phyloP scores from a whole-genome alignment of 768 basidiomycete species.

The Leccinum aurantiacum region DNA sequence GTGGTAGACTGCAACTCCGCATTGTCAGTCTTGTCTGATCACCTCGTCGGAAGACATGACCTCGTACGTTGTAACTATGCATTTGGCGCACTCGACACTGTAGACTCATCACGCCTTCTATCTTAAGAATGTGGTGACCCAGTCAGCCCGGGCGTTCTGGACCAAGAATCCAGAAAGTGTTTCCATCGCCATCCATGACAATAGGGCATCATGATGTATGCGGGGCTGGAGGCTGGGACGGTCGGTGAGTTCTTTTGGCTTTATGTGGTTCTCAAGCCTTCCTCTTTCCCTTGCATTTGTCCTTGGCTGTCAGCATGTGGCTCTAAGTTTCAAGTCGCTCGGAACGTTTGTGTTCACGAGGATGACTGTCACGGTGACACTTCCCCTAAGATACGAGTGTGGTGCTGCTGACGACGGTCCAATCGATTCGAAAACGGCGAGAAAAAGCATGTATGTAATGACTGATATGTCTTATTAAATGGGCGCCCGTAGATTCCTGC shows the following conservation, averaged over 20 bases:
- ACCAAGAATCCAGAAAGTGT: no score
- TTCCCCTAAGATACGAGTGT: constrained; percentile 42
- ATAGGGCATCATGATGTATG: constrained; percentile 62
- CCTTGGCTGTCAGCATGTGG: constrained; percentile 47
- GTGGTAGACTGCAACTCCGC: not conserved
- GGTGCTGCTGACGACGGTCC: constrained; percentile 7
- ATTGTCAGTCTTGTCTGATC: constrained; percentile 51
- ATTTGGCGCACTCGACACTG: not conserved
- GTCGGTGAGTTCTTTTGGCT: not conserved
- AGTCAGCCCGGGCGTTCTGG: not conserved
- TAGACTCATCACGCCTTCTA: not conserved
- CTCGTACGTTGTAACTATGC: constrained; percentile 36
- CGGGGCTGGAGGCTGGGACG: constrained; percentile 75
- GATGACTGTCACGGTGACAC: constrained; percentile 69
- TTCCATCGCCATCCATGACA: constrained; percentile 35
- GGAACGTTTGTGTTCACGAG: constrained; percentile 83
- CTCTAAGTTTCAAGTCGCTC: constrained; percentile 80
- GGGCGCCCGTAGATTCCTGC: no score
- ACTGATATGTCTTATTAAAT: no score
- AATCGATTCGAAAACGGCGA: no score
- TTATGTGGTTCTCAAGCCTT: not conserved
- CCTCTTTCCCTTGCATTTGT: not conserved
- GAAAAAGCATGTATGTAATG: no score
- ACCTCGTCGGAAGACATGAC: constrained; percentile 67
- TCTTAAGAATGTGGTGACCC: constrained; percentile 9